Evolutionary conservation across 345 rosid species (phyloP), one percentile per base, ranked within the genome.

Genomic region (Corchorus olitorius): DNA sequence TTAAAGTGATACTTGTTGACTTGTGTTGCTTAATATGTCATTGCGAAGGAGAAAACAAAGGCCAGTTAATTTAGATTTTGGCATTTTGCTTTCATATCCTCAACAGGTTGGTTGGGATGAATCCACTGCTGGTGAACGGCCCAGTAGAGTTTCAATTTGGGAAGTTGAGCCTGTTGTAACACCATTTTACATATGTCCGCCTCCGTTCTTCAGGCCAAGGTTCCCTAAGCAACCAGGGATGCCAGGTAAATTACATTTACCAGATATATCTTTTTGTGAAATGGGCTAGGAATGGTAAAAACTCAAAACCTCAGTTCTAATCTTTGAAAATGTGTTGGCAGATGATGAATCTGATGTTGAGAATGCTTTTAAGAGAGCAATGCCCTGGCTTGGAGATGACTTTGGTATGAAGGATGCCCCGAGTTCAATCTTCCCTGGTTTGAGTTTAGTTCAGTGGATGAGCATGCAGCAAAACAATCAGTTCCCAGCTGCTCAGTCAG

Each of bases 311-410:
- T 69, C 16, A 52, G 19, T 34, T 70, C 60, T 58, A 9, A 82
- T 79, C 19, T 34, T 41, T 22, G 33, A 66, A 81, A 16, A 52
- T 85, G 49, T 65, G 52, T 83, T 61, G 78, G 79, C 91, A 94
- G 98, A 93, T 84, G 96, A 94, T 74, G 99, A 91, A 72, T 72
- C 92, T 17, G 98, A 95, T 43, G 82, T 88, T 0, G 99, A 92
- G 81, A 95, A 88, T 76, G 94, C 96, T 79, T 93, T 95, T 83
- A 95, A 88, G 86, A 86, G 94, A 83, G 92, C 92, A 20, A 87
- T 93, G 97, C 98, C 97, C 6, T 95, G 99, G 99, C 91, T 93
- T 75, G 99, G 97, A 75, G 99, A 95, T 79, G 99, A 93, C 0
- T 86, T 87, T 81, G 97, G 97, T 56, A 84, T 90, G 92, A 95